Evolutionary conservation across 2,329 filamentous ascomycete genomes (phyloP), one percentile per base, ranked within the genome.

Genomic region (Trichoderma sp.): DNA sequence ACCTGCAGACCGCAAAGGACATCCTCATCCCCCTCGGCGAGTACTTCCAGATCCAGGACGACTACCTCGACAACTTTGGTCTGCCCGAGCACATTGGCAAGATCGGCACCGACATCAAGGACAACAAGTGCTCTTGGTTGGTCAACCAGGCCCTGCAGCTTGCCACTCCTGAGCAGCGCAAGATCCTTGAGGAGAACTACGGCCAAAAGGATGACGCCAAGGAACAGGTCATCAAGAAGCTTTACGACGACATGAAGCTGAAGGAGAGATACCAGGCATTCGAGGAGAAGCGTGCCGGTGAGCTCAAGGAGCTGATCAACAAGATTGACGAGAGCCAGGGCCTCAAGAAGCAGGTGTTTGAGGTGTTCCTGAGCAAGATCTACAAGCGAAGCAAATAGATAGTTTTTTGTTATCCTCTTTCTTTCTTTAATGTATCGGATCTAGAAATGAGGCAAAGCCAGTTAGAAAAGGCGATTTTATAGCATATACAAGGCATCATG

Each of bases 41-140:
- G 84, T 99, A 99, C 86, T 99, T 99, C 88, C 96, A 99, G 83
- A 89, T 97, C 72, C 96, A 99, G 83, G 96, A 99, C 81, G 96
- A 99, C 85, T 99, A 96, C 84, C 92, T 99, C 65, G 96, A 99
- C 86, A 97, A 96, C 83, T 99, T 96, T 78, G 96, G 95, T 75
- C 90, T 95, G 75, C 94, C 96, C 49, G 89, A 93, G 76, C 88
- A 94, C 77, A 96, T 99, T 79, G 96, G 96, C 81, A 99, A 99
- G 89, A 97, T 98, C 73, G 96, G 96, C 73, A 99, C 96, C 70
- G 96, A 99, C 78, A 99, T 99, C 81, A 90, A 94, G 86, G 96
- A 99, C 84, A 99, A 99, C 88, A 99, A 99, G 87, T 99, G 96
- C 87, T 96, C 93, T 52, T 99, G 96, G 96, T 85, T 99, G 70